Base-by-base conservation (phyloP, 805 yeast genomes). In the Lachancea nothofagi region DNA sequence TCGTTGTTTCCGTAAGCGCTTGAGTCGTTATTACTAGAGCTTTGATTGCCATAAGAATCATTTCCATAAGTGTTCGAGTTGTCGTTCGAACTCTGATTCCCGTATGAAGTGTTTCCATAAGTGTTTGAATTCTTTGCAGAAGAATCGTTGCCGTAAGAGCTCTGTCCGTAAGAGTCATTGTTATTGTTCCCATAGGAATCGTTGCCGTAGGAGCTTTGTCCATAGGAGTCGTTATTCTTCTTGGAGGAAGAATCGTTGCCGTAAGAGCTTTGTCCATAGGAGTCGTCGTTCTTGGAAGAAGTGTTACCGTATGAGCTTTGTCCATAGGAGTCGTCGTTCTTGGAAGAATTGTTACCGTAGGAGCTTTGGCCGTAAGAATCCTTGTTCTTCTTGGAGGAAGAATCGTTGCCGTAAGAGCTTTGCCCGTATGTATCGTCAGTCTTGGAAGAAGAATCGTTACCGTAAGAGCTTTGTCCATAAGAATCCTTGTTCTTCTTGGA, bases 1-100 rank as follows among this genome's bases (percentile, higher is more conserved):
- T 53, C 52, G 35, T 54, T 49, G 49, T 61, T 60, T 14, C 36
- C 63, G 52, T 56, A 57, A 6, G 65, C 57, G 48, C 57, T 51
- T 40, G 44, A 42, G 29, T 50, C 51, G 34, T 44, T 37, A 21
- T 57, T 54, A 19, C 23, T n/a, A 6, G n/a, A 13, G 50, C 41
- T 47, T 48, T 39, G 36, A 31, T 57, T 54, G 36, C 48, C 47
- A 9, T 47, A 43, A 24, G 45, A 45, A 36, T 36, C 31, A 41
- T 42, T 43, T 33, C 36, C 25, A 14, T 30, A 33, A 2, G 31
- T 36, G 18, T 35, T 38, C 9, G 49, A 41, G 43, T 53, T 48
- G 48, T 50, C 46, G 43, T 53, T 49, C 48, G 49, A 47, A 45
- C 53, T 46, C 23, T 34, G 13, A 23, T 18, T 17, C 9, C 30